Evolutionary conservation across 169 alveolate species (phyloP).

Genomic region (Cryptosporidium ryanae): DNA sequence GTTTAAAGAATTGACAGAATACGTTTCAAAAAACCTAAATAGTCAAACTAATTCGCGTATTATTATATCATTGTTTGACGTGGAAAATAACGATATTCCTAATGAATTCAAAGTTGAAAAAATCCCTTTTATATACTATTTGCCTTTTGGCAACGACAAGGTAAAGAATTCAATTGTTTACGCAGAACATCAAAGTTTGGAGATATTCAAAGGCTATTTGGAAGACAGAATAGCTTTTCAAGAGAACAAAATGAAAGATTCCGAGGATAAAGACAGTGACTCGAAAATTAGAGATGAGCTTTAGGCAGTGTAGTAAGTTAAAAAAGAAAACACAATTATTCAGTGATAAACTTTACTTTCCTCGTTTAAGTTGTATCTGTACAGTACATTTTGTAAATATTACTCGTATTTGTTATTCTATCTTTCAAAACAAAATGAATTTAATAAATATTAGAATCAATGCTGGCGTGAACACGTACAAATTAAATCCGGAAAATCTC

Average conservation of each 20-base stretch:
- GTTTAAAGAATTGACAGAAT: not conserved
- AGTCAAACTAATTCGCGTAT: slow-evolving; percentile 1
- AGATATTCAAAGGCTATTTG: not conserved
- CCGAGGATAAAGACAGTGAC: not conserved
- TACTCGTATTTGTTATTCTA: not conserved
- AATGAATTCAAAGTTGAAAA: slow-evolving; percentile 6
- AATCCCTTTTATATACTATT: slow-evolving; percentile 24
- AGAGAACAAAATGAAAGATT: not conserved
- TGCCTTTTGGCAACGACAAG: slow-evolving; percentile 51
- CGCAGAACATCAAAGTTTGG: not conserved
- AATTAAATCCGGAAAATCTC: slow-evolving; percentile 40
- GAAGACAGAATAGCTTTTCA: not conserved
- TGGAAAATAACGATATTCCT: slow-evolving; percentile 28
- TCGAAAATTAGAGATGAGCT: slow-evolving; percentile 17
- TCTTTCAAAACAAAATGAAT: not conserved
- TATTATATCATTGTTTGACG: slow-evolving; percentile 11
- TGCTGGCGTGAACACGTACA: slow-evolving; percentile 53
- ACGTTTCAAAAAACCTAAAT: not conserved
- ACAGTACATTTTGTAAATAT: not conserved
- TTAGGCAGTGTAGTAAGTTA: not conserved
- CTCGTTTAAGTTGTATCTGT: not conserved
- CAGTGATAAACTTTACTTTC: not conserved
- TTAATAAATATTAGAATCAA: slow-evolving; percentile 1
- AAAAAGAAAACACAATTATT: not conserved
- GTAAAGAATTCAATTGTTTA: not conserved